A percentile compares a stretch with the other conserved stretches of the same genome.
These are phyloP conservation scores for Podospora conica DNA, from an alignment of 495 filamentous ascomycete genomes.

Conservation along the genomic window DNA sequence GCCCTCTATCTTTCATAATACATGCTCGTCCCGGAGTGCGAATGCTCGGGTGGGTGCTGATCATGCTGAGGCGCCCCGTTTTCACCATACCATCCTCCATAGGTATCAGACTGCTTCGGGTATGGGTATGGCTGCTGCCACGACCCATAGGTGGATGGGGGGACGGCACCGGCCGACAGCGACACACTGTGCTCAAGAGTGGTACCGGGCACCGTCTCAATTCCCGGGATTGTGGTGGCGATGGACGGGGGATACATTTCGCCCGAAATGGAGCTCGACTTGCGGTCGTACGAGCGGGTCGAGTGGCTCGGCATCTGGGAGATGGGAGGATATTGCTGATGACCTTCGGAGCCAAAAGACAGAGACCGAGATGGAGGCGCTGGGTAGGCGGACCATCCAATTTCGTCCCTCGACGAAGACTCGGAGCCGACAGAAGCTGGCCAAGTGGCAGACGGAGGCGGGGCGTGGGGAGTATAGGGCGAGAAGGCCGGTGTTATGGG, in stretches of 20 bases:
- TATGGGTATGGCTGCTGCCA: conserved; percentile 44
- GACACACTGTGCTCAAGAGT: conserved; percentile 29
- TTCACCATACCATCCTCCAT: conserved; percentile 39
- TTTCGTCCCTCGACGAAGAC: conserved; percentile 27
- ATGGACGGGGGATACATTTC: conserved; percentile 36
- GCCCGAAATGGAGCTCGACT: conserved; percentile 25
- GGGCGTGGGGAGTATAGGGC: conserved; percentile 35
- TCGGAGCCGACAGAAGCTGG: conserved; percentile 29
- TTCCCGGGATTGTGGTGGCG: conserved; percentile 32
- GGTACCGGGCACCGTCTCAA: conserved; percentile 33
- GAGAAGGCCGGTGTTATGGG: conserved; percentile 38
- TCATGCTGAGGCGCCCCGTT: conserved; percentile 25
- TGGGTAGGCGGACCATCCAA: conserved; percentile 36
- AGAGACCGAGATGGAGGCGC: conserved; percentile 37
- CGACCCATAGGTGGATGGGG: conserved; percentile 33
- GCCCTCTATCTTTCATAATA: conserved; percentile 28
- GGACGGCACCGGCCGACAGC: conserved; percentile 37
- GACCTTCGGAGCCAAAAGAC: conserved; percentile 39
- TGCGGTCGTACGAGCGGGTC: conserved; percentile 32
- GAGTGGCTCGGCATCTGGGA: conserved; percentile 25
- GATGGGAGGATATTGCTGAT: conserved; percentile 30
- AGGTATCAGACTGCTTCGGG: conserved; percentile 31
- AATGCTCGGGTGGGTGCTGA: conserved; percentile 27
- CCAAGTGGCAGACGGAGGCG: conserved; percentile 37
- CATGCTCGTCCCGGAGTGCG: conserved; percentile 22